Evolutionary conservation across 179 eudicot species (phyloP).

Genomic region (Nepenthes alata): DNA sequence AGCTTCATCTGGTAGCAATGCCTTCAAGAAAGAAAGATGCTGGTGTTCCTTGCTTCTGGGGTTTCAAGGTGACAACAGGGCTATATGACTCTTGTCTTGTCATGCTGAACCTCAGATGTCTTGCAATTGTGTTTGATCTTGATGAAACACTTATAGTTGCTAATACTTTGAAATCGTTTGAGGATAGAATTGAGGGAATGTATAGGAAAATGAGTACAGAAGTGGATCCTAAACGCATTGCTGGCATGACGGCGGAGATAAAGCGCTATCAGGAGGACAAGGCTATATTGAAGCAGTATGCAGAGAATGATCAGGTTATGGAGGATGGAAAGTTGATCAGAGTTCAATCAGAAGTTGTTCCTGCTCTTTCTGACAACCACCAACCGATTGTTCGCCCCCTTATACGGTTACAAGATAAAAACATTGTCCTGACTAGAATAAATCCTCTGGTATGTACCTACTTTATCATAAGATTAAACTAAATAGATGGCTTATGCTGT

Average conservation of each 20-base stretch:
- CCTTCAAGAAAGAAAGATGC: slow-evolving; percentile 49
- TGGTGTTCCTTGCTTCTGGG: slow-evolving; percentile 69
- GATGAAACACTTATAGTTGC: slow-evolving; percentile 91
- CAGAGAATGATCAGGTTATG: slow-evolving; percentile 84
- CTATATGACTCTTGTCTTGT: slow-evolving; percentile 75
- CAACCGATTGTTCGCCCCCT: slow-evolving; percentile 75
- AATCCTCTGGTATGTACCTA: slow-evolving; percentile 57
- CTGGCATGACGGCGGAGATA: slow-evolving; percentile 80
- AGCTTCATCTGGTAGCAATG: slow-evolving; percentile 93
- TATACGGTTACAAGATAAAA: slow-evolving; percentile 59
- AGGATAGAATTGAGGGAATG: slow-evolving; percentile 82
- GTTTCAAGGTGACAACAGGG: slow-evolving; percentile 46
- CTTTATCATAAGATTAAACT: background rate
- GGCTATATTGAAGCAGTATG: slow-evolving; percentile 78
- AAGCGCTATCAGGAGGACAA: slow-evolving; percentile 92
- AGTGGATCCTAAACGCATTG: slow-evolving; percentile 59
- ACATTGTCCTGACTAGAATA: slow-evolving; percentile 69
- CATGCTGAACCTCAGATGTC: slow-evolving; percentile 92
- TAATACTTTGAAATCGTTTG: slow-evolving; percentile 84
- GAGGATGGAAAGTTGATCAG: slow-evolving; percentile 73
- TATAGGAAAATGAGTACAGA: slow-evolving; percentile 69
- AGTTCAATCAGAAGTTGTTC: slow-evolving; percentile 76
- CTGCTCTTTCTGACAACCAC: slow-evolving; percentile 70
- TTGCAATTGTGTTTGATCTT: slow-evolving; percentile 95
- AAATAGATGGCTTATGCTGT: background rate